phyloP scores from a whole-genome alignment of 495 filamentous ascomycete species.

The Trichoderma gamsii region DNA sequence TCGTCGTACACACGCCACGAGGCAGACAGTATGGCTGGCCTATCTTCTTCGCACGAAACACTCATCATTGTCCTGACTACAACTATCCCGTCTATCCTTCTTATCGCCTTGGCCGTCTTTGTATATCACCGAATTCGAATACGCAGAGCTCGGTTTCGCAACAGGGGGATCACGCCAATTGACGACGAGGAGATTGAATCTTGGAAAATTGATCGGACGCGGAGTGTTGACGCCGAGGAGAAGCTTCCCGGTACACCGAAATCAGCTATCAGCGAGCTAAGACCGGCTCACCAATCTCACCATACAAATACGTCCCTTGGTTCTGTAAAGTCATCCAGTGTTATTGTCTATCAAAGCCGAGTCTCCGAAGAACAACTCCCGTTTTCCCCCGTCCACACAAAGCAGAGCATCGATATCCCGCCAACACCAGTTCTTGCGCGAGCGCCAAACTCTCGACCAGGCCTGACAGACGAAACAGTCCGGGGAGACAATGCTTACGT shows the following conservation, averaged over 20 bases:
- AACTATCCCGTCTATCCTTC: neutral
- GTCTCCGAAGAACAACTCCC: constrained; percentile 34
- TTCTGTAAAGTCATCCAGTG: constrained; percentile 36
- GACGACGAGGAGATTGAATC: constrained; percentile 48
- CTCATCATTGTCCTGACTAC: constrained; percentile 14
- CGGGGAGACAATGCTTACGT: constrained; percentile 44
- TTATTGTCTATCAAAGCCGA: constrained; percentile 41
- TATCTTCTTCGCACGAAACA: neutral
- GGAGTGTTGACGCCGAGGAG: constrained; percentile 20
- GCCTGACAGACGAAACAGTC: constrained; percentile 44
- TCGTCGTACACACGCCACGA: neutral
- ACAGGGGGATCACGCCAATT: constrained; percentile 42
- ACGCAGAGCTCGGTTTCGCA: constrained; percentile 26
- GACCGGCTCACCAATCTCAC: constrained; percentile 18
- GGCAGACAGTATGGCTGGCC: neutral
- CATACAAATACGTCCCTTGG: constrained; percentile 33
- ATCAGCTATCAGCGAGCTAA: neutral
- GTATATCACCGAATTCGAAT: neutral
- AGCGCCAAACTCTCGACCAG: constrained; percentile 43
- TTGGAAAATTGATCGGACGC: constrained; percentile 36
- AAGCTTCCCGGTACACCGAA: neutral
- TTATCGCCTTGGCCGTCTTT: neutral
- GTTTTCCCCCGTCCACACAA: constrained; percentile 26
- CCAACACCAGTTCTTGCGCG: constrained; percentile 39
- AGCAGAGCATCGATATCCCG: constrained; percentile 39